Evolutionary conservation across 129 eudicot genomes (phyloP).

Genomic region (Pseudognaphalium luteoalbum): DNA sequence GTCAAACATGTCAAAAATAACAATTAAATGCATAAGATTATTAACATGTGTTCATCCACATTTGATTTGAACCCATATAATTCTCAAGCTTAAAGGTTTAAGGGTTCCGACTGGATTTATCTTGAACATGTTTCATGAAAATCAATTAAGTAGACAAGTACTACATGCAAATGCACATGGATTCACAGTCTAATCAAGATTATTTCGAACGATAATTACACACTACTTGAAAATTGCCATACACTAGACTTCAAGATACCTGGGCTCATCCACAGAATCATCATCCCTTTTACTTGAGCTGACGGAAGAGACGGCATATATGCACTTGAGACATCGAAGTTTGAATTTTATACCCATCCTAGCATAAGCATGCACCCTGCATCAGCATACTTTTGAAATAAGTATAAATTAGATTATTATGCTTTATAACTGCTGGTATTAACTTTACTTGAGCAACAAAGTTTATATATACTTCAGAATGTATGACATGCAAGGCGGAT

Average conservation of each 20-base stretch:
- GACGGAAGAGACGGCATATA: constrained; percentile 17
- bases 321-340: constrained; percentile 22
- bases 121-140: neutral
- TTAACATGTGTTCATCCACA: neutral
- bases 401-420: neutral
- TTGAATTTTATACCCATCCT: constrained; percentile 22
- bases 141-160: neutral
- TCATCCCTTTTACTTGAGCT: constrained; percentile 14
- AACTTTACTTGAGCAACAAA: neutral
- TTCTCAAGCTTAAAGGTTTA: neutral
- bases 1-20: neutral
- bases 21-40: neutral
- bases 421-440: too few species aligned
- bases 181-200: neutral
- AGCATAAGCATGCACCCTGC: constrained; percentile 29
- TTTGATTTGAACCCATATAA: neutral
- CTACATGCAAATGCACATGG: constrained; percentile 4
- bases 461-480: neutral
- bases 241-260: constrained; percentile 10
- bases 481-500: neutral
- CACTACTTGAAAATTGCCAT: constrained; percentile 2
- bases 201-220: constrained; percentile 26
- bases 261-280: constrained; percentile 20
- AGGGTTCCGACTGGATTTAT: neutral
- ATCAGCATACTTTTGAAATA: neutral